These are phyloP conservation scores for Sclerotinia spermophila DNA, from an alignment of 2,329 filamentous ascomycete species.

Conservation along the genomic window DNA sequence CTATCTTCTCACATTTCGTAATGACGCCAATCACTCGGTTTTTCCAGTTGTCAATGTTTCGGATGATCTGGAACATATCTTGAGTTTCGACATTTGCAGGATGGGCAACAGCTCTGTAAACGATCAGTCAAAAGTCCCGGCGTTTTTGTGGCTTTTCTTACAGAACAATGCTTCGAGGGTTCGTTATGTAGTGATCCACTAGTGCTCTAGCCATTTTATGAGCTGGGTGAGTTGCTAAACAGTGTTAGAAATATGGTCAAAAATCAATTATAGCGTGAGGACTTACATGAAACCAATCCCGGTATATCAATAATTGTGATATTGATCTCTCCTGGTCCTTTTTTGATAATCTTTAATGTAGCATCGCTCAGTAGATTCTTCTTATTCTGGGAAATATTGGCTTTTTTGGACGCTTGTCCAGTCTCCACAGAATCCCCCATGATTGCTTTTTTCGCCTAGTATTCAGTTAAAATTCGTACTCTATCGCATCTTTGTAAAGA, in stretches of 20 bases:
- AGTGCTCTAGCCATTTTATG: slow-evolving; percentile 24
- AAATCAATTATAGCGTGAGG: not conserved
- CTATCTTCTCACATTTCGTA: slow-evolving; percentile 11
- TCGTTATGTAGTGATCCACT: slow-evolving; percentile 39
- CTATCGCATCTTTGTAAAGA: too few species aligned
- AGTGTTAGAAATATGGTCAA: not conserved
- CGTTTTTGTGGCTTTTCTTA: not conserved
- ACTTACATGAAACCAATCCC: slow-evolving; percentile 30
- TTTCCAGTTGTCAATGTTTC: slow-evolving; percentile 19
- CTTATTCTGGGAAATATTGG: not conserved
- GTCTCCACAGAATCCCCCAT: not conserved
- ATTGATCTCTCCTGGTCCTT: slow-evolving; percentile 24
- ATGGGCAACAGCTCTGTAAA: slow-evolving; percentile 41
- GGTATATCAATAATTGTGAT: slow-evolving; percentile 34
- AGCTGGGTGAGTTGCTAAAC: slow-evolving; percentile 2
- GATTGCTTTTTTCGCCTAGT: not conserved
- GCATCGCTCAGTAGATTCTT: not conserved
- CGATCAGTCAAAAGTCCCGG: not conserved
- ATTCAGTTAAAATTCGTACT: not conserved
- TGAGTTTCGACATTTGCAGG: slow-evolving; percentile 41
- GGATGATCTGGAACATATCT: slow-evolving; percentile 29
- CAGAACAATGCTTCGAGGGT: slow-evolving; percentile 43
- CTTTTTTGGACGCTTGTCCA: not conserved
- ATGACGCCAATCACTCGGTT: slow-evolving; percentile 9
- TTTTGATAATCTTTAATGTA: slow-evolving; percentile 19